These are phyloP conservation scores for Cymbidium sinense DNA, from an alignment of 106 monocot genomes.

Conservation along the genomic window DNA sequence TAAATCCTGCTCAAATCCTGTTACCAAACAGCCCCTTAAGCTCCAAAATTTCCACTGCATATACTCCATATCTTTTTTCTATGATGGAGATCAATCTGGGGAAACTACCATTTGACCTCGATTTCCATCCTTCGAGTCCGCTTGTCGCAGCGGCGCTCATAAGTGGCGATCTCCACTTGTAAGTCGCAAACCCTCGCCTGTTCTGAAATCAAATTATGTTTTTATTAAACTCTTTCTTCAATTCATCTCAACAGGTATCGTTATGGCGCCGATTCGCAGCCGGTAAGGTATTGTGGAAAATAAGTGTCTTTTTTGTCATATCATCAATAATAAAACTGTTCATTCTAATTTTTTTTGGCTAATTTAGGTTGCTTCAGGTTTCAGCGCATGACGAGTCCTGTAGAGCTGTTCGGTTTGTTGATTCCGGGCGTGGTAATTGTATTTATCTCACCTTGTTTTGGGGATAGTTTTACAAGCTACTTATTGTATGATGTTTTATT, in stretches of 20 bases:
- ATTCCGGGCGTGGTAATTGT: constrained; percentile 65
- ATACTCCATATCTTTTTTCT: background rate
- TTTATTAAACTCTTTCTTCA: background rate
- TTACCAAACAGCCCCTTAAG: background rate
- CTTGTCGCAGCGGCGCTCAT: constrained; percentile 73
- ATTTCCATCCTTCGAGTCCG: constrained; percentile 68
- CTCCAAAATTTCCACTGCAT: background rate
- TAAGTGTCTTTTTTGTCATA: background rate
- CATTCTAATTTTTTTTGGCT: constrained; percentile 3
- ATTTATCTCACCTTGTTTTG: background rate
- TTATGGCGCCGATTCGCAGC: constrained; percentile 49
- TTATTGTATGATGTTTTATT: background rate
- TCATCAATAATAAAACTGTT: background rate
- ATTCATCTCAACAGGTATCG: constrained; percentile 40
- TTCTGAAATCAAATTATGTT: constrained; percentile 8
- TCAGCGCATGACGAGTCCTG: constrained; percentile 70
- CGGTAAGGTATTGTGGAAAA: constrained; percentile 43
- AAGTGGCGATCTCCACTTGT: constrained; percentile 75
- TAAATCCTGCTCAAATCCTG: no score
- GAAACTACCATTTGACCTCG: constrained; percentile 67
- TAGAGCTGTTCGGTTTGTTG: constrained; percentile 73
- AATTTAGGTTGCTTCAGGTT: constrained; percentile 32
- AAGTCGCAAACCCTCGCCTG: constrained; percentile 11
- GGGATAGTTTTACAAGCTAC: background rate
- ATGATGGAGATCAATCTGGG: constrained; percentile 71